phyloP scores from a whole-genome alignment of 257 asterid species.

The Thymus quinquecostatus region DNA sequence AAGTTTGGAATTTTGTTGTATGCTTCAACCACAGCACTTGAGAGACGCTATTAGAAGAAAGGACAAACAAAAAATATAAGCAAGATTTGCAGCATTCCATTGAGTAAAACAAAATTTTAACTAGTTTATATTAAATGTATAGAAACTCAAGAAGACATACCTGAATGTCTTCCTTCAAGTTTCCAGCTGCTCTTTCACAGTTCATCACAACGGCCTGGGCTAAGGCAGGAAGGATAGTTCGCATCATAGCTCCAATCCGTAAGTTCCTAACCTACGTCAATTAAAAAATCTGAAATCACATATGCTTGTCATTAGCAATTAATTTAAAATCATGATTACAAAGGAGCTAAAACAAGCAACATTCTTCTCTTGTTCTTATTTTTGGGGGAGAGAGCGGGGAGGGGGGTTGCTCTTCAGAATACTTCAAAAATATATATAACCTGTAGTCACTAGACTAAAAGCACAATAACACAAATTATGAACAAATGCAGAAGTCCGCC shows the following conservation, averaged over 20 bases:
- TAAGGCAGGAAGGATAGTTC: conserved; percentile 87
- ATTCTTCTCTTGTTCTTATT: neutral
- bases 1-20: conserved; percentile 82
- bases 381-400: too few species aligned
- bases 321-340: neutral
- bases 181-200: conserved; percentile 50
- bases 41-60: conserved; percentile 53
- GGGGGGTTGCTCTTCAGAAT: neutral
- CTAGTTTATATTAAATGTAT: conserved; percentile 11
- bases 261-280: conserved; percentile 73
- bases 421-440: conserved; percentile 1
- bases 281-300: neutral
- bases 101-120: conserved; percentile 8
- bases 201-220: conserved; percentile 84
- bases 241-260: conserved; percentile 95
- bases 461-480: conserved; percentile 12
- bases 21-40: conserved; percentile 78
- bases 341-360: conserved; percentile 14
- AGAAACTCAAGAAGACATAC: conserved; percentile 44
- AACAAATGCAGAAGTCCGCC: conserved; percentile 10
- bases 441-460: conserved; percentile 19
- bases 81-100: conserved; percentile 24
- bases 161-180: conserved; percentile 71
- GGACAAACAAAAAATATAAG: conserved; percentile 21
- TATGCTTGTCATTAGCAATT: neutral